phyloP scores from a whole-genome alignment of 192 early-diverging fungal genomes.

The Coemansia biformis region DNA sequence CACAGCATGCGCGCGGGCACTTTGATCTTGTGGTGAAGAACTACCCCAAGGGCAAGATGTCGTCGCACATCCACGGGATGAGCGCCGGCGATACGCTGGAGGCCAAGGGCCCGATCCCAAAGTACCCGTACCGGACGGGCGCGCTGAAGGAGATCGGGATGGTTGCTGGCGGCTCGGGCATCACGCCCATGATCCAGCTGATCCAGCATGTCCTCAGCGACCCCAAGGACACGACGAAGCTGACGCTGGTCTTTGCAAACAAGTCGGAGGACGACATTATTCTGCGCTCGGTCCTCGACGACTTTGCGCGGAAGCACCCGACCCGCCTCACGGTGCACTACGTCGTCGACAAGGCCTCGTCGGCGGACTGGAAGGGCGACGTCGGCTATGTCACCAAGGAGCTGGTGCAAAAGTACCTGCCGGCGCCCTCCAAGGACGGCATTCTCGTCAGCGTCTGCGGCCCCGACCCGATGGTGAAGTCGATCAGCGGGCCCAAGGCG shows the following conservation, averaged over 20 bases:
- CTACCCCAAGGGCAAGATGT: slow-evolving; percentile 66
- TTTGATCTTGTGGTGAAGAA: slow-evolving; percentile 81
- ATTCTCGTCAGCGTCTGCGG: slow-evolving; percentile 66
- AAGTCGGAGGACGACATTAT: slow-evolving; percentile 73
- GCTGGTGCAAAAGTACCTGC: slow-evolving; percentile 65
- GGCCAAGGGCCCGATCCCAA: slow-evolving; percentile 77
- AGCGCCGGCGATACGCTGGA: slow-evolving; percentile 68
- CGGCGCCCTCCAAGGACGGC: slow-evolving; percentile 49
- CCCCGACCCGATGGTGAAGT: slow-evolving; percentile 64
- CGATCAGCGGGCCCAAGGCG: slow-evolving; percentile 74
- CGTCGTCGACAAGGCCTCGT: slow-evolving; percentile 56
- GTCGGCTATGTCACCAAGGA: slow-evolving; percentile 71
- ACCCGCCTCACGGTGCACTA: slow-evolving; percentile 67
- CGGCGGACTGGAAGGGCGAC: slow-evolving; percentile 62
- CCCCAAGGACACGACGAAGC: slow-evolving; percentile 61
- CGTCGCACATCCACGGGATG: slow-evolving; percentile 59
- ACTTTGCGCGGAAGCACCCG: slow-evolving; percentile 51
- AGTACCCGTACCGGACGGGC: slow-evolving; percentile 64
- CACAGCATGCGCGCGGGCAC: slow-evolving; percentile 53
- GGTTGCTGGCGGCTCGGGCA: slow-evolving; percentile 83
- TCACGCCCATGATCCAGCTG: slow-evolving; percentile 80
- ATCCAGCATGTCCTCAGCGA: slow-evolving; percentile 62
- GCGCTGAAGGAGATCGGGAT: slow-evolving; percentile 64
- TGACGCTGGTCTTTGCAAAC: slow-evolving; percentile 75
- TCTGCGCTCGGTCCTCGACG: slow-evolving; percentile 62